These are phyloP conservation scores for Thelonectria blattea DNA, from an alignment of 2,329 filamentous ascomycete genomes.

Conservation along the genomic window DNA sequence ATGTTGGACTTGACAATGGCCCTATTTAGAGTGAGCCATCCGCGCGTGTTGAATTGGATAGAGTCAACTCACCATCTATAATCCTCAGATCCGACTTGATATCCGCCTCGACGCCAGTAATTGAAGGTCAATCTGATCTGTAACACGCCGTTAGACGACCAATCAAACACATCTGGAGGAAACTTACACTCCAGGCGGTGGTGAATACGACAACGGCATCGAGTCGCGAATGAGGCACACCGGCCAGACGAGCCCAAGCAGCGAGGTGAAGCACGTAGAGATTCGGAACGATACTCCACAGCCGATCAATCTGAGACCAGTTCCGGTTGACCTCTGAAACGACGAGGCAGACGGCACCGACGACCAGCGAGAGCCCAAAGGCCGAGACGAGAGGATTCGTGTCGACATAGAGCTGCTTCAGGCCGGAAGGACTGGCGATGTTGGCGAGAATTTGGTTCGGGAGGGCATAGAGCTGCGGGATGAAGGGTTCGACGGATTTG, in stretches of 20 bases:
- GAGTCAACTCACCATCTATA: conserved; percentile 73
- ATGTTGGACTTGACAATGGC: conserved; percentile 72
- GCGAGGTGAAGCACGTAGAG: conserved; percentile 86
- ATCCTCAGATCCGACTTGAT: conserved; percentile 87
- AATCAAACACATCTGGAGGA: conserved; percentile 3
- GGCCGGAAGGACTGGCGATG: conserved; percentile 62
- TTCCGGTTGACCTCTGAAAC: conserved; percentile 87
- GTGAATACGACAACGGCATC: conserved; percentile 76
- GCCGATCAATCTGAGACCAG: conserved; percentile 94
- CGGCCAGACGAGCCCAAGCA: conserved; percentile 79
- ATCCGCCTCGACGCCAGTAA: conserved; percentile 95
- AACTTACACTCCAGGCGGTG: conserved; percentile 77
- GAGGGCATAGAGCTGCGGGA: conserved; percentile 72
- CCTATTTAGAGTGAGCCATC: conserved; percentile 50
- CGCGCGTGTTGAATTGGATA: background rate
- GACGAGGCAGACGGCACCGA: conserved; percentile 76
- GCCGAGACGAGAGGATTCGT: conserved; percentile 87
- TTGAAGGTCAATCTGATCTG: conserved; percentile 88
- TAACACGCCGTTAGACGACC: conserved; percentile 8
- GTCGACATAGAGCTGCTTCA: conserved; percentile 75
- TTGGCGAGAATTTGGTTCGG: conserved; percentile 68
- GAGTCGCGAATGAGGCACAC: conserved; percentile 71
- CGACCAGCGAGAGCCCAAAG: conserved; percentile 71
- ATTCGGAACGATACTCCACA: conserved; percentile 89
- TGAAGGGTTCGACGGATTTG: conserved; percentile 76